phyloP scores from a whole-genome alignment of 495 filamentous ascomycete genomes.

The Pyronema omphalodes region DNA sequence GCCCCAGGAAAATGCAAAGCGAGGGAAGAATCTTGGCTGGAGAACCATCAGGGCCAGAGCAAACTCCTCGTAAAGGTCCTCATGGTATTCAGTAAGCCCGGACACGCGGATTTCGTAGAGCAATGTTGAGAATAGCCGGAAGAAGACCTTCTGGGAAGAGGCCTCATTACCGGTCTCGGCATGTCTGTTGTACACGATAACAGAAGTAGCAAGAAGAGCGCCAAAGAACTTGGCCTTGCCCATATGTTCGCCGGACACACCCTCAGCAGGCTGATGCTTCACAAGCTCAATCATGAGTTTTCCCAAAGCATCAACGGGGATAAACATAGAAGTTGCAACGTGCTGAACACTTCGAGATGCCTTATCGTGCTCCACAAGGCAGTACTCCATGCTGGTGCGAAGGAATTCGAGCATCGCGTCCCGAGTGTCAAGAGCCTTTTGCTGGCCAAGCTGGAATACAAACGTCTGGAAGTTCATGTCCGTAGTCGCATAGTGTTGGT shows the following conservation, averaged over 20 bases:
- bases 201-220: conserved; percentile 51
- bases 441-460: conserved; percentile 63
- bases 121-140: conserved; percentile 72
- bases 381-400: conserved; percentile 61
- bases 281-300: conserved; percentile 62
- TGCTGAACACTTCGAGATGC: conserved; percentile 37
- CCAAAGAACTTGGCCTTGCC: conserved; percentile 51
- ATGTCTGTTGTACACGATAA: conserved; percentile 70
- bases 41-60: conserved; percentile 57
- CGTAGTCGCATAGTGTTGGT: conserved; percentile 48
- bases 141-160: conserved; percentile 80
- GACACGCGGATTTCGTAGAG: conserved; percentile 44
- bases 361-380: conserved; percentile 57
- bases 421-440: conserved; percentile 45
- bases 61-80: conserved; percentile 52
- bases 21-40: conserved; percentile 55
- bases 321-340: conserved; percentile 49
- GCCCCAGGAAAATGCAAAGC: conserved; percentile 74
- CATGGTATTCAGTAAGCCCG: conserved; percentile 35
- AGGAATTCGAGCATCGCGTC: conserved; percentile 65
- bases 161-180: conserved; percentile 61
- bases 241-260: conserved; percentile 36
- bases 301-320: conserved; percentile 70
- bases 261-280: conserved; percentile 41
- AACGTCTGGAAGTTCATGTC: conserved; percentile 59